These are phyloP conservation scores for Phytophthora pseudosyringae DNA, from an alignment of 352 stramenopile genomes.

Conservation along the genomic window DNA sequence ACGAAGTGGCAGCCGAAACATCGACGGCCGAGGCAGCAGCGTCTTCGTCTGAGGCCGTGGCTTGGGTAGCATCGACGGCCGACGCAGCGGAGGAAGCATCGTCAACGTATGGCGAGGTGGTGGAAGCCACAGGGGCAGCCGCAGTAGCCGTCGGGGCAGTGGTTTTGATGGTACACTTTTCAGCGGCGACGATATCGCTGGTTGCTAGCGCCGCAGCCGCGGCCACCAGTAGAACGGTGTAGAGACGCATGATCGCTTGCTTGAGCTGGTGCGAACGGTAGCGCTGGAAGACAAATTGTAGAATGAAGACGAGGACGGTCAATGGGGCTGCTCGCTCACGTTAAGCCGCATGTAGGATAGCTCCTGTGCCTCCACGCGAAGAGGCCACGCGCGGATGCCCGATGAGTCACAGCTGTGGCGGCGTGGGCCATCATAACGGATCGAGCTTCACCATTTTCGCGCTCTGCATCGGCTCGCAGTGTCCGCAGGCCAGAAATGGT, in stretches of 20 bases:
- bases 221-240: constrained; percentile 11
- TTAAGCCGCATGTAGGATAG: not conserved
- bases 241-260: constrained; percentile 18
- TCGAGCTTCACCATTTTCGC: constrained; percentile 16
- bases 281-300: constrained; percentile 12
- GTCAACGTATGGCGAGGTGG: constrained; percentile 14
- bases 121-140: constrained; percentile 5
- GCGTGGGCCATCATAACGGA: constrained; percentile 24
- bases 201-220: constrained; percentile 9
- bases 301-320: constrained; percentile 9
- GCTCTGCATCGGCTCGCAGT: constrained; percentile 1
- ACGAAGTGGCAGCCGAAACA: constrained; percentile 7
- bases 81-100: not conserved
- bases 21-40: constrained; percentile 3
- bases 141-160: constrained; percentile 4
- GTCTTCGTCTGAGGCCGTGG: not conserved
- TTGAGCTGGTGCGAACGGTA: constrained; percentile 13
- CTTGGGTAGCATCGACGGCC: not conserved
- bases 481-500: constrained; percentile 7
- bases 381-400: constrained; percentile 21
- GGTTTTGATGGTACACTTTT: constrained; percentile 19
- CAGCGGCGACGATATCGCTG: constrained; percentile 1
- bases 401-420: constrained; percentile 24
- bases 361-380: constrained; percentile 9
- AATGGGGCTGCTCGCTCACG: not conserved